These are phyloP conservation scores for Trametes elegans DNA, from an alignment of 768 basidiomycete species.

Conservation along the genomic window DNA sequence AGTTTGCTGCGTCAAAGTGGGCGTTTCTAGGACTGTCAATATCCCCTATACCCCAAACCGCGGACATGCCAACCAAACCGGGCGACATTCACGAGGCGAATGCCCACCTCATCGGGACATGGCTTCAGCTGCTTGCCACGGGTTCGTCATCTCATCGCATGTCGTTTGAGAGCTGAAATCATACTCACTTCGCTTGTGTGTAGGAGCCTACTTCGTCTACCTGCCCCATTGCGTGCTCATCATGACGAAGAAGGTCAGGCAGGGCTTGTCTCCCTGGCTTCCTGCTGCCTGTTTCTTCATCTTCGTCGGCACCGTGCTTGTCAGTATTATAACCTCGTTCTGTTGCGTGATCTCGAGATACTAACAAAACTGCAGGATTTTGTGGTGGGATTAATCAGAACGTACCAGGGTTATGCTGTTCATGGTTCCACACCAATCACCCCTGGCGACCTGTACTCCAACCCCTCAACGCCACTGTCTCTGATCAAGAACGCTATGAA, in stretches of 20 bases:
- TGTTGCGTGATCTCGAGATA: neutral
- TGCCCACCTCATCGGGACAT: neutral
- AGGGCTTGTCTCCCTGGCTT: neutral
- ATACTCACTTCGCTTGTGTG: neutral
- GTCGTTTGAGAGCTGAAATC: neutral
- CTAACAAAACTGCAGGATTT: neutral
- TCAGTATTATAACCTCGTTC: neutral
- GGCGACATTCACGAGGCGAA: conserved; percentile 1
- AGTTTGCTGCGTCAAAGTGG: too few species aligned
- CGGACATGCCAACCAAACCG: conserved; percentile 1
- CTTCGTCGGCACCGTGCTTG: neutral
- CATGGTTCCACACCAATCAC: too few species aligned
- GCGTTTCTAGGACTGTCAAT: too few species aligned
- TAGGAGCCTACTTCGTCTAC: conserved; percentile 6
- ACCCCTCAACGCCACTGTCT: neutral
- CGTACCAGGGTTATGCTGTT: neutral
- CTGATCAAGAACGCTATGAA: conserved; percentile 3
- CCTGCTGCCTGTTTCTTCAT: neutral
- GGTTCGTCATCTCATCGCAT: neutral
- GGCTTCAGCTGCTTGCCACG: neutral
- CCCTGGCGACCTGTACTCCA: neutral
- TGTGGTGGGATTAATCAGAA: neutral
- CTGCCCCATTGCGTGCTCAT: conserved; percentile 3
- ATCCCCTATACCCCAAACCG: too few species aligned
- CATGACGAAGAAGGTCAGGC: neutral